These are phyloP conservation scores for Mucor piriformis DNA, from an alignment of 371 early-diverging fungal genomes.

Conservation along the genomic window DNA sequence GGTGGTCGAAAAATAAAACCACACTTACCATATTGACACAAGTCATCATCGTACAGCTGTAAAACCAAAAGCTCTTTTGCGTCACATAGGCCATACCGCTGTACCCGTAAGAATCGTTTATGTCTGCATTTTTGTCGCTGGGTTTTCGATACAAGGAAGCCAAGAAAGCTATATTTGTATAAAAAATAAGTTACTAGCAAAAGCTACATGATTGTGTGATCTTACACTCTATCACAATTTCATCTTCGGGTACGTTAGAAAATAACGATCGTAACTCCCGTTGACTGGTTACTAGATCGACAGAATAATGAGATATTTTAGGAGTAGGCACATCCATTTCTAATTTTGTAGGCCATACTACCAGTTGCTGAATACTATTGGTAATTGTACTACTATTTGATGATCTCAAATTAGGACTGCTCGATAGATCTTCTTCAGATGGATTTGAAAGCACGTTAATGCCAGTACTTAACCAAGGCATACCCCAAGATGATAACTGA, in stretches of 20 bases:
- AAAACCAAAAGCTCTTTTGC: slow-evolving; percentile 45
- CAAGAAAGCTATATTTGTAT: slow-evolving; percentile 28
- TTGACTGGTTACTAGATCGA: slow-evolving; percentile 25
- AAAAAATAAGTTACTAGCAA: background rate
- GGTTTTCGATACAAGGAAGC: slow-evolving; percentile 31
- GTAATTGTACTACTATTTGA: background rate
- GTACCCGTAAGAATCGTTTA: slow-evolving; percentile 25
- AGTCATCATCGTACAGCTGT: slow-evolving; percentile 44
- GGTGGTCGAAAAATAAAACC: background rate
- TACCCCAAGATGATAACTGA: slow-evolving; percentile 34
- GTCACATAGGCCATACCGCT: slow-evolving; percentile 40
- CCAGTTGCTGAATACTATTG: slow-evolving; percentile 10
- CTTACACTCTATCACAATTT: slow-evolving; percentile 47
- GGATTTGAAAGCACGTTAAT: slow-evolving; percentile 28
- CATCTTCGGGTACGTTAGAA: slow-evolving; percentile 31
- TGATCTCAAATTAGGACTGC: background rate
- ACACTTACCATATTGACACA: slow-evolving; percentile 40
- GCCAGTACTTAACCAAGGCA: slow-evolving; percentile 48
- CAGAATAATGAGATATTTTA: slow-evolving; percentile 29
- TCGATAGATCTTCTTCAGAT: slow-evolving; percentile 1
- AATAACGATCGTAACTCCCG: slow-evolving; percentile 37
- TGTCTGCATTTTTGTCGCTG: background rate
- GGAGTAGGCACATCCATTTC: slow-evolving; percentile 32
- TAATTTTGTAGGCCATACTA: slow-evolving; percentile 45
- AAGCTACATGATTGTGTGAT: background rate